A percentile compares a stretch with the other conserved stretches of the same genome.
phyloP scores from a whole-genome alignment of 2,329 filamentous ascomycete species.

The Triangularia setosa region DNA sequence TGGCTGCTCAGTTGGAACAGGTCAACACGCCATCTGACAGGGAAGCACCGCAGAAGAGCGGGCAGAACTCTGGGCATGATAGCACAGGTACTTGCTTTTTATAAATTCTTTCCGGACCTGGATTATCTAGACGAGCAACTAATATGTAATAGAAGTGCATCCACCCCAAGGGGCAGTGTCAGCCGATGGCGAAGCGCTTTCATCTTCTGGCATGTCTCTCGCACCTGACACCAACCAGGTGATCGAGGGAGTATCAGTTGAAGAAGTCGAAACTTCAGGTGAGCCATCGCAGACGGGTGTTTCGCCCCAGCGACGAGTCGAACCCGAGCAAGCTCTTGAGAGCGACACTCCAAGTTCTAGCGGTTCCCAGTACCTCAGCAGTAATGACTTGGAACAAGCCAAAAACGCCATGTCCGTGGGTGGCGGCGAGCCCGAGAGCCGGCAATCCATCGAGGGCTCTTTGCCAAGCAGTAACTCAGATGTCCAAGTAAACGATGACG shows the following conservation, averaged over 20 bases:
- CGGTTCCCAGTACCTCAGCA: neutral
- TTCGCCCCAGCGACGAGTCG: neutral
- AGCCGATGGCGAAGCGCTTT: neutral
- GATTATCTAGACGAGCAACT: neutral
- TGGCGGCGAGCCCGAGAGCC: neutral
- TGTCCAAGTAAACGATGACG: neutral
- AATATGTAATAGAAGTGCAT: neutral
- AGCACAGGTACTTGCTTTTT: neutral
- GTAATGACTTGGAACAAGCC: neutral
- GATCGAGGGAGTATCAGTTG: slow-evolving; percentile 15
- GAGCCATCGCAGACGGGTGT: neutral
- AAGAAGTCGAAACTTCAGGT: slow-evolving; percentile 8
- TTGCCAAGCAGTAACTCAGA: neutral
- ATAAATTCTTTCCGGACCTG: neutral
- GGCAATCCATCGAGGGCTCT: neutral
- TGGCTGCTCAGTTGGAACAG: slow-evolving; percentile 31
- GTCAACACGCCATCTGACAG: slow-evolving; percentile 37
- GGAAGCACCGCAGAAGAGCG: neutral
- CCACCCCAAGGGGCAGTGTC: neutral
- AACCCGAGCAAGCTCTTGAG: neutral
- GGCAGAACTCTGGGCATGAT: neutral
- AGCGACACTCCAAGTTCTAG: neutral
- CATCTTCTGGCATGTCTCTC: neutral
- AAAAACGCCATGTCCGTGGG: neutral
- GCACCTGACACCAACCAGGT: slow-evolving; percentile 5